Conservation (phyloP, 345 rosid species). For the Hypericum androsaemum region DNA sequence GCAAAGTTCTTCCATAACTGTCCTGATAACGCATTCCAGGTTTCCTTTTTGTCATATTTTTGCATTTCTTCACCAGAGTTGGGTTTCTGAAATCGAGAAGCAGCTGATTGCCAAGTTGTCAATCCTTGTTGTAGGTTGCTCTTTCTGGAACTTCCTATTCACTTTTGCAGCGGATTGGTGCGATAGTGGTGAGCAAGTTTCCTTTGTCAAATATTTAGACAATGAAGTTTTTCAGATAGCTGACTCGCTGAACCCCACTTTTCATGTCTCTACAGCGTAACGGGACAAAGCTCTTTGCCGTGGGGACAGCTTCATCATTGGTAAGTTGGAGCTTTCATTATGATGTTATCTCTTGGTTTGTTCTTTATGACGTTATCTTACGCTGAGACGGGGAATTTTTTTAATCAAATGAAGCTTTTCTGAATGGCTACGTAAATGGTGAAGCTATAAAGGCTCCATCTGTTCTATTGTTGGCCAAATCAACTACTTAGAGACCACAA, state of each 20-base stretch:
- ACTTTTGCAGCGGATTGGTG: slow-evolving; percentile 70
- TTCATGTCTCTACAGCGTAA: slow-evolving; percentile 51
- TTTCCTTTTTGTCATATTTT: slow-evolving; percentile 18
- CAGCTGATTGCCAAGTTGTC: slow-evolving; percentile 4
- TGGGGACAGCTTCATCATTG: slow-evolving; percentile 84
- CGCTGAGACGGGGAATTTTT: too few relatives aligned
- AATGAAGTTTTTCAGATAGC: background rate
- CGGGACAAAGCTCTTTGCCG: slow-evolving; percentile 84
- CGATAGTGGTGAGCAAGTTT: slow-evolving; percentile 53
- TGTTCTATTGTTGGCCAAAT: too few relatives aligned
- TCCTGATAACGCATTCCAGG: slow-evolving; percentile 99
- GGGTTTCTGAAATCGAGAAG: background rate
- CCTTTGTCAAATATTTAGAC: background rate
- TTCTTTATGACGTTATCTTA: background rate
- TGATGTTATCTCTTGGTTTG: background rate
- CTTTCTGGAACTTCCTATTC: slow-evolving; percentile 85
- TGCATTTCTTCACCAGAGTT: slow-evolving; percentile 1
- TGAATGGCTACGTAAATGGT: too few relatives aligned
- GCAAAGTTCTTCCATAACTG: slow-evolving; percentile 82
- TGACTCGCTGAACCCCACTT: background rate
- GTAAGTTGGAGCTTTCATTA: slow-evolving; percentile 30
- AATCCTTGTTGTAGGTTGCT: slow-evolving; percentile 51
- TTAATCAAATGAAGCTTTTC: too few relatives aligned
- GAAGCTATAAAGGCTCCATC: too few relatives aligned
- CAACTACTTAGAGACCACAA: too few relatives aligned